Evolutionary conservation across 2,329 filamentous ascomycete genomes (phyloP), one percentile per base, ranked within the genome.

Genomic region (Phialophora expanda): DNA sequence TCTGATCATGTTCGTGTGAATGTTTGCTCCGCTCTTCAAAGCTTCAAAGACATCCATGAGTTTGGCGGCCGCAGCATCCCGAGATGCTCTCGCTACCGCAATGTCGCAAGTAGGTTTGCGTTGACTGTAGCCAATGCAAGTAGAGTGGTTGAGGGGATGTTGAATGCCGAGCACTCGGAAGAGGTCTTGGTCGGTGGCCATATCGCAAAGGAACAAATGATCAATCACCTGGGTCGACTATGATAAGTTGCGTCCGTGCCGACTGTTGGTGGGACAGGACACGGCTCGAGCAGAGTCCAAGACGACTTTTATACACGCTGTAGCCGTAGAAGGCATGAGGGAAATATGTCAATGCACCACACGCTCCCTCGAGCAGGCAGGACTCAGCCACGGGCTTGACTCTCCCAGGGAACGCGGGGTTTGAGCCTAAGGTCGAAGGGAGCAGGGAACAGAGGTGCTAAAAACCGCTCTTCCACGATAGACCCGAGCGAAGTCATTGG

Each of bases 121-220:
- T 24, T 20, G 4, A 4, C 46, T 4, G 17, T 24, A 50, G 46
- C 46, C 46, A 26, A 50, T 50, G 20, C 46, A 50, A 50, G 46
- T 50, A 50, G 46, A 50, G 17, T 24, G 46, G 17, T 22, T 2
- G 46, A 50, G 46, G 46, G n/a, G 46, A 50, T 24, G 17, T 4
- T 50, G 46, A 50, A 50, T 50, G 46, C 46, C 46, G 46, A 50
- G 46, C 20, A 50, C 12, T 8, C 20, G 22, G 46, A 20, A 50
- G 22, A 50, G 20, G 5, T 50, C 20, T 50, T 41, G 4, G 34
- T 41, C 12, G 34, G 34, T 41, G 6, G 12, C 3, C 34, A 41
- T 41, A 14, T 17, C 14, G 34, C 34, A 7, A 41, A 41, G 34
- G 14, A 41, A 17, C 7, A 4, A 41, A 41, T 41, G 14, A 41